phyloP scores from a whole-genome alignment of 202 grass and related monocot species.

The Eragrostis tef region DNA sequence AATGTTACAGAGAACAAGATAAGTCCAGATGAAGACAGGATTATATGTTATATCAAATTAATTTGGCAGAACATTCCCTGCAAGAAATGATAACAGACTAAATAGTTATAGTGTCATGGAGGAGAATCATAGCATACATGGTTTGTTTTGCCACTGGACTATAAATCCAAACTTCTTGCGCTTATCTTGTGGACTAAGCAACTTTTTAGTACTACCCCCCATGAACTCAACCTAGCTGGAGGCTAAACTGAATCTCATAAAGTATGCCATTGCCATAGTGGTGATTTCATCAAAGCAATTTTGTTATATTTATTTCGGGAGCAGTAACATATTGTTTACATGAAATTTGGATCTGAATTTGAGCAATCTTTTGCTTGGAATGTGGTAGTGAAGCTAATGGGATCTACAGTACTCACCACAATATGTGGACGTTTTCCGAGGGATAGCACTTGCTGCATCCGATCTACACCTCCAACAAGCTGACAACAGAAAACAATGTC shows the following conservation, averaged over 20 bases:
- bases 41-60: neutral
- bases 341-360: neutral
- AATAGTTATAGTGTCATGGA: neutral
- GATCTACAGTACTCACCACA: conserved; percentile 55
- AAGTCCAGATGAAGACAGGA: conserved; percentile 31
- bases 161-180: no score
- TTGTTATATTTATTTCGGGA: neutral
- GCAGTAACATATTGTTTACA: neutral
- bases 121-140: no score
- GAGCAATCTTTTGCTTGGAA: neutral
- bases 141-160: no score
- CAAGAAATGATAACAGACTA: neutral
- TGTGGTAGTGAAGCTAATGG: neutral
- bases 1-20: conserved; percentile 6
- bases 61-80: neutral
- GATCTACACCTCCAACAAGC: conserved; percentile 90
- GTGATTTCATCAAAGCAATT: neutral
- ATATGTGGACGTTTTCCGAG: conserved; percentile 82
- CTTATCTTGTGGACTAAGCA: no score
- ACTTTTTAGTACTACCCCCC: neutral
- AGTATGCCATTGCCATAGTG: neutral
- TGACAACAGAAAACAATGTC: conserved; percentile 39
- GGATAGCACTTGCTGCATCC: conserved; percentile 73
- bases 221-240: neutral
- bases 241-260: neutral